Evolutionary conservation across 139 green algal genomes (phyloP), one percentile per base, ranked within the genome.

Genomic region (Mesotaenium endlicherianum): DNA sequence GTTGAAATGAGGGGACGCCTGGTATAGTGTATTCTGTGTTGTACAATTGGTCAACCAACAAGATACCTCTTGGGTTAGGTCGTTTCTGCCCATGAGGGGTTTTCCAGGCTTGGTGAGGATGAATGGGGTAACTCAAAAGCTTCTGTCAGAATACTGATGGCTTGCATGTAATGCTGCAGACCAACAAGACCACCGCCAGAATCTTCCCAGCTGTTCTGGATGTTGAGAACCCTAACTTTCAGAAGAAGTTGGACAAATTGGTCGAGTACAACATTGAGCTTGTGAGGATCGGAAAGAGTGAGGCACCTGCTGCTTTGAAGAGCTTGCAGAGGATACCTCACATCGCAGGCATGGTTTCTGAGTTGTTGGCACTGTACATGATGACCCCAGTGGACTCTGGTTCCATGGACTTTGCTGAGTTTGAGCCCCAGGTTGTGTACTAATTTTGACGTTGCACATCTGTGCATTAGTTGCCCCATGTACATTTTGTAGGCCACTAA

Each of bases 151-250:
- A n/a, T n/a, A n/a, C n/a, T n/a, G n/a, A n/a, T n/a, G n/a, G n/a
- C 59, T 20, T 82, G 20, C 75, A 67, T 50, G 39, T 82, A 16
- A 79, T 68, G 36, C 31, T 75, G 45, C 64, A 99, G 94, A 99
- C 96, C 42, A 99, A 99, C 93, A 97, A 95, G 76, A 96, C 95
- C 41, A 98, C 94, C 3, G 93, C 91, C 38, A 91, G 95, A 71
- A 94, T 99, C 86, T 99, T 99, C 93, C 95, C 96, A 11, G 92
- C 94, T 82, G 96, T 98, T 40, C 88, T 91, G 4, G 94, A 97
- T 75, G 70, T 92, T 0, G 92, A 97, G 83, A 89, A 94, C 89
- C 94, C 94, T 59, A 84, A 94, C 72, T 98, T 97, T 91, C 95
- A 96, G 85, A 74, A 82, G 70, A 74, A 76, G 75, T 90, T 98